These are phyloP conservation scores for Scutellaria minor DNA, from an alignment of 257 asterid species.

Conservation along the genomic window DNA sequence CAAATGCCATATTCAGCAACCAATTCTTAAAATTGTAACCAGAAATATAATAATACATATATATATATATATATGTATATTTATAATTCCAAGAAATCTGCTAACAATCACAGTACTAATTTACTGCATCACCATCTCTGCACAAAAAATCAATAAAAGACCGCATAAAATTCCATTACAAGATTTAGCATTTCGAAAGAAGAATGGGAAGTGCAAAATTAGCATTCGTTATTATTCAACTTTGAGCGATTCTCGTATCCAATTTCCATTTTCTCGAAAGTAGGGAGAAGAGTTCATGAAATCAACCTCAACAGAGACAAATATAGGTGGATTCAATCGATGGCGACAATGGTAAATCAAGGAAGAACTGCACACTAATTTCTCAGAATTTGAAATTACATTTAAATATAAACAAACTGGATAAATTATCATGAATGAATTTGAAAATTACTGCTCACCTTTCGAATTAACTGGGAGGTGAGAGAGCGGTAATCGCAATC, in stretches of 20 bases:
- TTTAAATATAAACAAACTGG: not conserved
- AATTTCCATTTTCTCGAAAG: not conserved
- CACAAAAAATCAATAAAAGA: not conserved
- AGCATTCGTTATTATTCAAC: not conserved
- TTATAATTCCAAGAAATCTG: too few species aligned
- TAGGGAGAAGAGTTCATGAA: not conserved
- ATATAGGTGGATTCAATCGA: not conserved
- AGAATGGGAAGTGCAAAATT: not conserved
- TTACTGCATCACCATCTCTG: conserved; percentile 8
- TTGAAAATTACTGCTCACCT: conserved; percentile 15
- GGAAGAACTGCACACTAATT: not conserved
- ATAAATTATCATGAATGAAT: not conserved
- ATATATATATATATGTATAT: too few species aligned
- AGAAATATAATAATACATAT: not conserved
- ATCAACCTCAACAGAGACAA: not conserved
- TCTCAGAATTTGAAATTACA: not conserved
- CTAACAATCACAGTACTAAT: not conserved
- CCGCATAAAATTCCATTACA: not conserved
- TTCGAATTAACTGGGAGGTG: conserved; percentile 15
- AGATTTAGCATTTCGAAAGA: not conserved
- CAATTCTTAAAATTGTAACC: not conserved
- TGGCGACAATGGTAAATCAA: not conserved
- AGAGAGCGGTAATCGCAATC: not conserved
- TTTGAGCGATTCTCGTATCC: not conserved
- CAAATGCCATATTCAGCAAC: not conserved